Percentiles rank a stretch among this genome's conserved stretches.
These are phyloP conservation scores for Dendrocalamus sinicus DNA, from an alignment of 176 grass and related monocot species.

Conservation along the genomic window DNA sequence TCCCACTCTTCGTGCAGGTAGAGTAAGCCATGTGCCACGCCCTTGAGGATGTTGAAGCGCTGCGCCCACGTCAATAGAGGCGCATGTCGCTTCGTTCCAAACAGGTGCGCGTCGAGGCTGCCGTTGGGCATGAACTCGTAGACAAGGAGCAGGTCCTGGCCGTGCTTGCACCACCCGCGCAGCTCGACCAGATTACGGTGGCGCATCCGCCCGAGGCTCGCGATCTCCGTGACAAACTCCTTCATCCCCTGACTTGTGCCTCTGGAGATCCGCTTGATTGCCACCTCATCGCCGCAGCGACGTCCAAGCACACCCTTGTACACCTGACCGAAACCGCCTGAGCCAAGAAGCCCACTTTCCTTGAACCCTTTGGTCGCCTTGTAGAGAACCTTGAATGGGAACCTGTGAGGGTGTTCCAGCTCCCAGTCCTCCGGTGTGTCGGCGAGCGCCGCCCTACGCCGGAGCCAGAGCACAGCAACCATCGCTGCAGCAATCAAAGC, in stretches of 20 bases:
- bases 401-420: constrained; percentile 50
- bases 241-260: constrained; percentile 49
- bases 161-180: constrained; percentile 51
- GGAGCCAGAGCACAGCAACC: constrained; percentile 18
- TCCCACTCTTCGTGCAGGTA: constrained; percentile 72
- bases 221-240: constrained; percentile 59
- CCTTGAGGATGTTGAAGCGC: constrained; percentile 42
- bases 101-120: constrained; percentile 63
- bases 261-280: neutral
- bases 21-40: constrained; percentile 45
- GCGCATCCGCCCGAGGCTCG: constrained; percentile 53
- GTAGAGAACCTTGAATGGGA: constrained; percentile 50
- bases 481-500: constrained; percentile 18
- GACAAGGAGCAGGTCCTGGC: constrained; percentile 45
- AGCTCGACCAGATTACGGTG: constrained; percentile 63
- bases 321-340: constrained; percentile 50
- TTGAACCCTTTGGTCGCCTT: constrained; percentile 56
- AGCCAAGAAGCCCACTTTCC: constrained; percentile 43
- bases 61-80: constrained; percentile 42
- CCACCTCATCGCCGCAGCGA: no score
- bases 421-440: constrained; percentile 55
- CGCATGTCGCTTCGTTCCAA: neutral
- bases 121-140: constrained; percentile 67
- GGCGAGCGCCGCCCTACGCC: neutral
- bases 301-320: no score